Evolutionary conservation across 2,329 filamentous ascomycete species (phyloP), one percentile per base, ranked within the genome.

Genomic region (Diaporthe vaccinii): DNA sequence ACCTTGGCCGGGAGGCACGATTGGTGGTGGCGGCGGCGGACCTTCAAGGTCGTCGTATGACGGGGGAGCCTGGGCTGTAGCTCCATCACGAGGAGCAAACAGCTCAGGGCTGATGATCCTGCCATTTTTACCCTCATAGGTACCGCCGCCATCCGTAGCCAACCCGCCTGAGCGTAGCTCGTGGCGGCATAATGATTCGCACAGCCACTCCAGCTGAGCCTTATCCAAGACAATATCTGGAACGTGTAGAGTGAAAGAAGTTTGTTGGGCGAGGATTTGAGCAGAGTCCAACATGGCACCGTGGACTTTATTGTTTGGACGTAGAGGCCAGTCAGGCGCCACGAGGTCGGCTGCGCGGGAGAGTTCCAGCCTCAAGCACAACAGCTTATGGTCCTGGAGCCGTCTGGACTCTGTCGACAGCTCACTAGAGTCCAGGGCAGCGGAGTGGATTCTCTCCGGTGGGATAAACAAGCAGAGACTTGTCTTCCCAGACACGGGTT

Each of bases 261-360:
- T 62, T 14, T 69, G 67, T 25, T 55, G 51, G 34, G 75, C 72
- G 25, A 70, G 72, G 10, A 57, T 55, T n/a, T 69, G 67, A 67
- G 58, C 31, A 17, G 72, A 74, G n/a, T 62, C 39, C 59, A 76
- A n/a, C 34, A 67, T 14, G n/a, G 72, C 62, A 36, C 49, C 59
- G 67, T 76, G 72, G 39, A 69, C 34, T 31, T 72, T 76, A 25
- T 76, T 70, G 28, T 74, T 72, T 2, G 62, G 72, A 25, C 67
- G 72, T 10, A 76, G 44, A 36, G 72, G 72, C 57, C 57, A 62
- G 31, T 49, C 31, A 25, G 31, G 70, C 14, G 58, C 70, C 22
- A 62, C 41, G 28, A 72, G 57, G 44, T 72, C 70, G 2, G 57
- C 55, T 36, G 70, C 41, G 34, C 7, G 31, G 22, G n/a, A 14